Evolutionary conservation across 2,329 filamentous ascomycete genomes (phyloP), one percentile per base, ranked within the genome.

Genomic region (Didymella glomerata): DNA sequence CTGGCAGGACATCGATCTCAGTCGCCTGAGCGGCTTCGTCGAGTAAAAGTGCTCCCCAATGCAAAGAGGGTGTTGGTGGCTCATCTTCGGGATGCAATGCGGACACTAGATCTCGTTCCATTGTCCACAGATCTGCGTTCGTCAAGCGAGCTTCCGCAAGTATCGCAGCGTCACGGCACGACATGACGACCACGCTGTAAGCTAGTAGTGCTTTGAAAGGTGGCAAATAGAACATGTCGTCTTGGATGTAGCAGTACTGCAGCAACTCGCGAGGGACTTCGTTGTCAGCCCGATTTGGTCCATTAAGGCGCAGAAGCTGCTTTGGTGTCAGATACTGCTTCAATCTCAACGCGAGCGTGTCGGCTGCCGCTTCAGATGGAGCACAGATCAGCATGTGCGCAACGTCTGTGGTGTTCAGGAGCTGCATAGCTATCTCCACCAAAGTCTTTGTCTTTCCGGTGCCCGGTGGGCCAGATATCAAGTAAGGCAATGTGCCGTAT

Each of bases 381-480:
- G 80, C 80, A 58, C 79, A 81, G 7, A 82, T 68, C 4, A 82
- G 66, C 25, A 81, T 72, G 63, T 80, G 79, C 16, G 59, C 50
- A 9, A 64, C 53, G 1, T 60, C 24, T 1, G 66, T 65, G 3
- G 62, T 64, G 2, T 72, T 60, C 4, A 75, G 62, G 2, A 76
- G 57, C 44, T 76, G 73, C 58, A 79, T 63, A 10, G 80, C 77
- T 50, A 74, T 74, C 65, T 83, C 82, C 18, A 83, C 80, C 1
- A 83, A 64, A 2, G 81, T 83, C 58, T 83, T 83, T 9, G 82
- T 84, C 65, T 84, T 84, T 0, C 82, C 82, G 7, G 81, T 83
- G n/a, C 82, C 82, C 11, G 82, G 81, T 10, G 82, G 81, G 0
- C 82, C 82, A 8, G 77, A 79, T 18, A 84, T 80, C 10, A 83